Evolutionary conservation across 177 flowering plant species (phyloP), one percentile per base, ranked within the genome.

Genomic region (Tripterygium wilfordii): DNA sequence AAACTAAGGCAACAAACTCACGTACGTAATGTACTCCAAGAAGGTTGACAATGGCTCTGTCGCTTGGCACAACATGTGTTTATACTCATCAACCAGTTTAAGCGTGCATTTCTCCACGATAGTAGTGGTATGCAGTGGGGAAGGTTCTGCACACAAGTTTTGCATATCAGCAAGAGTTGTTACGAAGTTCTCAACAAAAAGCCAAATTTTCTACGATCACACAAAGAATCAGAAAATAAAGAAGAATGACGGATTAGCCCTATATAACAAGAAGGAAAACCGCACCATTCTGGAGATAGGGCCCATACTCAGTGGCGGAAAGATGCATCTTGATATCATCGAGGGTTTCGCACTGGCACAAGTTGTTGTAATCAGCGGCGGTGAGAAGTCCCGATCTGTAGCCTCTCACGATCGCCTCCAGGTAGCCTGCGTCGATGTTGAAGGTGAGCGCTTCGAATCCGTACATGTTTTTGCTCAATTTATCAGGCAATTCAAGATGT

Each of bases 241-340:
- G 25, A 40, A n/a, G n/a, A n/a, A n/a, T n/a, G n/a, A n/a, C n/a
- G n/a, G n/a, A n/a, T n/a, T n/a, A n/a, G n/a, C n/a, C n/a, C n/a
- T n/a, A 4, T 4, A 20, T 13, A 15, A 23, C 9, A 5, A 19
- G 22, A 23, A 15, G 18, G 8, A 35, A 28, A 37, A 71, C n/a
- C 79, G 52, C 51, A 84, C 98, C 96, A 49, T 91, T 91, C 39
- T 88, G 98, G 49, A 91, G 86, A 49, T 88, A 88, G 10, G 95
- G 80, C 7, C 92, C 96, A 58, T 91, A 91, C 60, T 88, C 96
- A 42, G 96, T 88, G 48, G 96, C 98, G 27, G 98, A 79, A 43
- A 91, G 96, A 62, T 88, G 98, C 98, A 91, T 89, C 82, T 92
- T 92, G 76, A 92, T 81, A 63, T 92, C 97, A 37, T 92, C 99